Conservation (phyloP, 495 filamentous ascomycete species). For the Choiromyces venosus region DNA sequence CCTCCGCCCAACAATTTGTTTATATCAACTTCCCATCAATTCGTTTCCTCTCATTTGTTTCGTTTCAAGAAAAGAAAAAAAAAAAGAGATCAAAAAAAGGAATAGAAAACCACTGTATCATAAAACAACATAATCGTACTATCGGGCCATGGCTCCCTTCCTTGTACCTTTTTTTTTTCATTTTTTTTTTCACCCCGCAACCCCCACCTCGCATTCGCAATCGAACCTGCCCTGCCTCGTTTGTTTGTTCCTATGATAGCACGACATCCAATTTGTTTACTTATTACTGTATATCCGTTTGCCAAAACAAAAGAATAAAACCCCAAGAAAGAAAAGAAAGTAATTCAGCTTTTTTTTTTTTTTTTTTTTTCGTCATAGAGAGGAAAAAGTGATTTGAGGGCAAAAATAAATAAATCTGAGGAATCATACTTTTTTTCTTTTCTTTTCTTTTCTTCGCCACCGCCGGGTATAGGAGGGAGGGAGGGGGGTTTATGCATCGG, state of each 20-base stretch:
- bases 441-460: not conserved
- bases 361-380: no score
- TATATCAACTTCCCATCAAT: not conserved
- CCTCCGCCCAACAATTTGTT: not conserved
- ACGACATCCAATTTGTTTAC: not conserved
- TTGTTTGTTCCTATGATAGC: not conserved
- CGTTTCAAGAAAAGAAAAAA: not conserved
- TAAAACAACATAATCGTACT: not conserved
- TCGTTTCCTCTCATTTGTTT: no score
- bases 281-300: no score
- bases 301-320: not conserved
- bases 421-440: not conserved
- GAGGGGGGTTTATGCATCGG: not conserved
- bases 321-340: not conserved
- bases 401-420: not conserved
- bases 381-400: not conserved
- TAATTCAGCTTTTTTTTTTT: no score
- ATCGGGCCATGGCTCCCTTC: not conserved
- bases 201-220: not conserved
- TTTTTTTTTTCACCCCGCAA: no score
- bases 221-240: not conserved
- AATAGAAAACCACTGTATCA: not conserved
- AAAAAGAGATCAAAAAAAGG: not conserved
- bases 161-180: not conserved
- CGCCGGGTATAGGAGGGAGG: not conserved